phyloP scores from a whole-genome alignment of 2,329 filamentous ascomycete species.

The Exophiala lecanii-corni region DNA sequence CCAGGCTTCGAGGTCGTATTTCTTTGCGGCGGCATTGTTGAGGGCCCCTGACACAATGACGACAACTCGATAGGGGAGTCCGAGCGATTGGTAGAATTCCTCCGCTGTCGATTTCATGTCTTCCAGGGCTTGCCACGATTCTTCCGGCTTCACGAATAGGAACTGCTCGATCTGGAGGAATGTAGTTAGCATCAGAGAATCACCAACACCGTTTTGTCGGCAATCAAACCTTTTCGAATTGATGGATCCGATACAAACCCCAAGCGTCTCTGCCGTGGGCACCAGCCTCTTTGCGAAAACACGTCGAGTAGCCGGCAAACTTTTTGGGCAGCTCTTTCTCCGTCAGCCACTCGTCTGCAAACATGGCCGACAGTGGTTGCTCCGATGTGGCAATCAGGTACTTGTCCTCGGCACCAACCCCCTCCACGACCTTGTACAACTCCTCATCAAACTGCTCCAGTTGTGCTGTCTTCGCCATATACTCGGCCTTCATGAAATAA shows the following conservation, averaged over 20 bases:
- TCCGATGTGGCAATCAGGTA: conserved; percentile 79
- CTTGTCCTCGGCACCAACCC: conserved; percentile 85
- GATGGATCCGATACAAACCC: conserved; percentile 97
- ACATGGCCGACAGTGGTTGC: conserved; percentile 88
- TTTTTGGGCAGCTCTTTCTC: conserved; percentile 83
- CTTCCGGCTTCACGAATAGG: conserved; percentile 74
- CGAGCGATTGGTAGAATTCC: conserved; percentile 89
- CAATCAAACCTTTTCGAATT: conserved; percentile 76
- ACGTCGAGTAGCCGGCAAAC: conserved; percentile 87
- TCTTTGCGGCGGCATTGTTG: conserved; percentile 85
- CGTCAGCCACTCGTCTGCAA: conserved; percentile 89
- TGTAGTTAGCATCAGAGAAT: neutral
- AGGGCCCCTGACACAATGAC: conserved; percentile 94
- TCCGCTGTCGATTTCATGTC: conserved; percentile 87
- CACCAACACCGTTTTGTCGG: neutral
- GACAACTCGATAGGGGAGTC: conserved; percentile 85
- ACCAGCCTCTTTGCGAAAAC: conserved; percentile 93
- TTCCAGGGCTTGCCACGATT: conserved; percentile 90
- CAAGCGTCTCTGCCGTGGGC: conserved; percentile 89
- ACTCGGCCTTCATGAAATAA: conserved; percentile 89
- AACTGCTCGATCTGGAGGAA: conserved; percentile 65
- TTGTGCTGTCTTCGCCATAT: conserved; percentile 98
- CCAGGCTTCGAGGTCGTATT: conserved; percentile 94
- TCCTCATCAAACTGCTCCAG: conserved; percentile 97
- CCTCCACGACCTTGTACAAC: conserved; percentile 87